Conservation (phyloP, 345 rosid genomes). For the Citrus sinensis region DNA sequence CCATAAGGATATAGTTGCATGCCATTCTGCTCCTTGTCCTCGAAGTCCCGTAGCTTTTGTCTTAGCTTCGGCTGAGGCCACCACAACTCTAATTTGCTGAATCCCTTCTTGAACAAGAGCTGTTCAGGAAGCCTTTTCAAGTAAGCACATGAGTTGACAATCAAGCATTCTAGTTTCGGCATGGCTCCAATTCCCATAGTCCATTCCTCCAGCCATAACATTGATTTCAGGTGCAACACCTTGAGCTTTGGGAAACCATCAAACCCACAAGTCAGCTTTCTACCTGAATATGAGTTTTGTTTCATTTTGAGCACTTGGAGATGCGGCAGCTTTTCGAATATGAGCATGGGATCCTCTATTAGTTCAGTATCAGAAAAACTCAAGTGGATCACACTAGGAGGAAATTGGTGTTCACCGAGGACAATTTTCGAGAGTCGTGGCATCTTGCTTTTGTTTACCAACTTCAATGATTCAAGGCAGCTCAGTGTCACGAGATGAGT, state of each 20-base stretch:
- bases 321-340: not conserved
- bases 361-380: not conserved
- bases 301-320: conserved; percentile 1
- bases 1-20: not conserved
- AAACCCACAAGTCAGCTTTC: not conserved
- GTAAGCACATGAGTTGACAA: not conserved
- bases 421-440: not conserved
- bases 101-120: not conserved
- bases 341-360: too few relatives aligned
- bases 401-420: not conserved
- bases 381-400: not conserved
- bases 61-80: not conserved
- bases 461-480: not conserved
- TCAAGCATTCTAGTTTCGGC: too few relatives aligned
- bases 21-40: not conserved
- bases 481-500: not conserved
- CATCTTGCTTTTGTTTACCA: not conserved
- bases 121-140: not conserved
- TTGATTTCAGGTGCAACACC: not conserved
- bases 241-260: not conserved
- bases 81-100: not conserved
- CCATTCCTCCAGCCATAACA: not conserved
- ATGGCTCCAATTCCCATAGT: too few relatives aligned
- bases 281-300: not conserved
- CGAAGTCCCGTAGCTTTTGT: not conserved